Evolutionary conservation across 371 early-diverging fungal genomes (phyloP).

Genomic region (Zychaea mexicana): DNA sequence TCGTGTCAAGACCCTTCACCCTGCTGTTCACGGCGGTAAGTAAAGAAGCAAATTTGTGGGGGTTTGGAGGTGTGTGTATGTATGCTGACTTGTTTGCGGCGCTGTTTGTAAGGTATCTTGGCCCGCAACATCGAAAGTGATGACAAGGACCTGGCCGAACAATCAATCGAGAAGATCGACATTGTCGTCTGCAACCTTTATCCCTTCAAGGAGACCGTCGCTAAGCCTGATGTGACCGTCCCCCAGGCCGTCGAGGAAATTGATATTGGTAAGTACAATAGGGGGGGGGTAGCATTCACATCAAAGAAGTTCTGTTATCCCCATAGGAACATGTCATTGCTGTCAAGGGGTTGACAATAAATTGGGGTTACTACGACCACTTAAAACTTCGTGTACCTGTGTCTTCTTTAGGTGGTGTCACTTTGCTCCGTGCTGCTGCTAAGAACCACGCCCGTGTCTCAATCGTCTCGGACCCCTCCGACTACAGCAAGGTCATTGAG

Average conservation of each 20-base stretch:
- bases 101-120: conserved; percentile 68
- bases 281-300: no score
- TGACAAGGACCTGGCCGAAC: conserved; percentile 83
- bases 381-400: background rate
- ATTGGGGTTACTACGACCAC: no score
- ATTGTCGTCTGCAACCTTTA: conserved; percentile 97
- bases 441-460: conserved; percentile 97
- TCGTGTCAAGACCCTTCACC: conserved; percentile 98
- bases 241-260: conserved; percentile 96
- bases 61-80: no score
- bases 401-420: conserved; percentile 82
- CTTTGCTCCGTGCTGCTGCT: conserved; percentile 96
- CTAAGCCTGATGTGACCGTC: conserved; percentile 86
- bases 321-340: no score
- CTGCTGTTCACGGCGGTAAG: conserved; percentile 95
- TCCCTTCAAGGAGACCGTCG: conserved; percentile 95
- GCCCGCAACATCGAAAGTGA: conserved; percentile 90
- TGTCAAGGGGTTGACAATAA: no score
- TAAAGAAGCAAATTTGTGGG: background rate
- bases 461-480: conserved; percentile 89
- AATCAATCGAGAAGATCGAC: conserved; percentile 91
- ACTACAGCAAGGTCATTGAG: conserved; percentile 78
- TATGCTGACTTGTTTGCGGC: background rate
- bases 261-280: conserved; percentile 97
- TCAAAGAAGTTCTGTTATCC: no score